A percentile compares a stretch with the other conserved stretches of the same genome.
phyloP scores from a whole-genome alignment of 805 yeast genomes.

The Suhomyces emberorum region DNA sequence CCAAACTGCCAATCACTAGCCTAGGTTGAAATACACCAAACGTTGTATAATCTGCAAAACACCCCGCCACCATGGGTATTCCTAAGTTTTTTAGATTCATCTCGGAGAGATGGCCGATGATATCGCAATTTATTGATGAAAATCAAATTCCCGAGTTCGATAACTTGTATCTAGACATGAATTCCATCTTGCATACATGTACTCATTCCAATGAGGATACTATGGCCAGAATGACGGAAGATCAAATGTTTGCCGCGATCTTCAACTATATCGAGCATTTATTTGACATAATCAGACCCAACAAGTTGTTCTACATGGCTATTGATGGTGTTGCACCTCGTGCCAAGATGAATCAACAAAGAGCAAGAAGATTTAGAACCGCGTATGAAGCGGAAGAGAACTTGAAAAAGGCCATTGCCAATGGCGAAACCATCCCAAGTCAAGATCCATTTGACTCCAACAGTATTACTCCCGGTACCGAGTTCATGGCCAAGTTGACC shows the following conservation, averaged over 20 bases:
- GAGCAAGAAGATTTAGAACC: slow-evolving; percentile 91
- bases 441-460: slow-evolving; percentile 89
- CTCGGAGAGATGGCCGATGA: slow-evolving; percentile 98
- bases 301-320: slow-evolving; percentile 88
- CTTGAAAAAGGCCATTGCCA: slow-evolving; percentile 64
- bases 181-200: slow-evolving; percentile 90
- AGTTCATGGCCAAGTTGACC: slow-evolving; percentile 88
- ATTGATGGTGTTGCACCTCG: slow-evolving; percentile 99
- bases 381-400: slow-evolving; percentile 89
- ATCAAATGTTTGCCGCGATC: slow-evolving; percentile 87
- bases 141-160: slow-evolving; percentile 90
- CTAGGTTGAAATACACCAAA: too few relatives aligned
- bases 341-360: slow-evolving; percentile 97
- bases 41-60: too few relatives aligned
- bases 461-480: slow-evolving; percentile 95
- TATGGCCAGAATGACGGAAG: slow-evolving; percentile 70
- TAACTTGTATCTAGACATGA: slow-evolving; percentile 94
- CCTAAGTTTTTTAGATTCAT: slow-evolving; percentile 96
- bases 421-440: slow-evolving; percentile 73
- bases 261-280: slow-evolving; percentile 93
- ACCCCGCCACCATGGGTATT: slow-evolving; percentile 61
- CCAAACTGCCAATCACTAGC: too few relatives aligned
- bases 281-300: slow-evolving; percentile 82
- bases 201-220: slow-evolving; percentile 79
- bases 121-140: slow-evolving; percentile 74